Conservation (phyloP, 179 eudicot species). For the Silene coronaria region DNA sequence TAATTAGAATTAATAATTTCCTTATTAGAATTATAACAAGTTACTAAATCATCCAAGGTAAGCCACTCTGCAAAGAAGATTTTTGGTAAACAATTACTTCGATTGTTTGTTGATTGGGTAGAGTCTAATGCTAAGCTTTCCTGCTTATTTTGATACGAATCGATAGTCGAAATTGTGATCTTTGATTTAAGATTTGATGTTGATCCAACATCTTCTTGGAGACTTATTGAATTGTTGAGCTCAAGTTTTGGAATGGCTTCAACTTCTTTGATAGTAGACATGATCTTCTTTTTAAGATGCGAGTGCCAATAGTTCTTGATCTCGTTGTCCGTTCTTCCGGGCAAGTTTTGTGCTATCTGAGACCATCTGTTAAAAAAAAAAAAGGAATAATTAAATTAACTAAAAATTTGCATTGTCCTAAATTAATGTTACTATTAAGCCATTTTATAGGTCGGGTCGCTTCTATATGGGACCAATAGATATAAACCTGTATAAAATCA, state of each 20-base stretch:
- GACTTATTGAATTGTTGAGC: conserved; percentile 7
- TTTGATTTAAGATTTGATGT: conserved; percentile 23
- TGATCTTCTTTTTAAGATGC: conserved; percentile 51
- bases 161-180: conserved; percentile 27
- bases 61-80: conserved; percentile 74
- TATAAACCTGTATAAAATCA: no score
- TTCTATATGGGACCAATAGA: no score
- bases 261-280: conserved; percentile 9
- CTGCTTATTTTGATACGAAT: conserved; percentile 23
- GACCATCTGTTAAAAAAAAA: conserved; percentile 55
- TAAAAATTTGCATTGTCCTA: neutral
- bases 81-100: conserved; percentile 38
- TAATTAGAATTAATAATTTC: neutral
- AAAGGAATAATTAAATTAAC: no score
- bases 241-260: conserved; percentile 14
- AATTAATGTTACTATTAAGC: no score
- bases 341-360: conserved; percentile 65
- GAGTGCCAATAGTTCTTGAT: conserved; percentile 87
- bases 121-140: conserved; percentile 29
- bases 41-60: conserved; percentile 32
- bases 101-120: conserved; percentile 12
- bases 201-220: conserved; percentile 22
- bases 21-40: conserved; percentile 12
- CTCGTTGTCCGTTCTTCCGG: conserved; percentile 29
- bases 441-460: no score